Evolutionary conservation across 2,329 filamentous ascomycete genomes (phyloP), one percentile per base, ranked within the genome.

Genomic region (Fusarium nelsonii): DNA sequence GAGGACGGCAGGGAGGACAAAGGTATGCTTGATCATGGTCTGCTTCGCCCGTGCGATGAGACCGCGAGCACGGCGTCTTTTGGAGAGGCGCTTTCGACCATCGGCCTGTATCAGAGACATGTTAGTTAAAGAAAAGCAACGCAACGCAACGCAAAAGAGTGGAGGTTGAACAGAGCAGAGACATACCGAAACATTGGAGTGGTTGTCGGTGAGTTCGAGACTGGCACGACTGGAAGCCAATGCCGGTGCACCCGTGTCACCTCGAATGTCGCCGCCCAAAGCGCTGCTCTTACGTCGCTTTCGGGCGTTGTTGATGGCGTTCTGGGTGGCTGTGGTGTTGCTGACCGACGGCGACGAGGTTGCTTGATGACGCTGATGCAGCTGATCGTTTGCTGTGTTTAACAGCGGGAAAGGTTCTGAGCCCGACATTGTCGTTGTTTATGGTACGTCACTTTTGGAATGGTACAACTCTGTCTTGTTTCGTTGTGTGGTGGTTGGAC

Each of bases 1-100:
- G 61, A 97, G 81, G 70, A 91, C 78, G 61, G 96, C 86, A 26
- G 95, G 94, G 34, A 88, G 77, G 62, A 85, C 81, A 79, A 84
- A 90, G 46, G 88, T 90, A 78, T 88, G 87, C 78, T 87, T 89
- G 73, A 87, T 71, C 76, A 86, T 84, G 76, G 81, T 83, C 75
- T 88, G 85, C 72, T 85, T 85, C 37, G 86, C 76, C 66, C 80
- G 81, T 30, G 78, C 77, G 54, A 81, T 55, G 59, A 85, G 69
- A 48, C 86, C 84, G 39, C 85, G 84, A 43, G 85, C 84, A 76
- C 87, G 86, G 54, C 86, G 84, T 63, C 85, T 84, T 75, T 87
- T 87, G 36, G 84, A 85, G 65, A 81, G 76, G 61, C 81, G 82
- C 77, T 84, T 86, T 64, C 70, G 62, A 56, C 68, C 63, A 41